These are phyloP conservation scores for Passiflora organensis DNA, from an alignment of 345 rosid species.

Conservation along the genomic window DNA sequence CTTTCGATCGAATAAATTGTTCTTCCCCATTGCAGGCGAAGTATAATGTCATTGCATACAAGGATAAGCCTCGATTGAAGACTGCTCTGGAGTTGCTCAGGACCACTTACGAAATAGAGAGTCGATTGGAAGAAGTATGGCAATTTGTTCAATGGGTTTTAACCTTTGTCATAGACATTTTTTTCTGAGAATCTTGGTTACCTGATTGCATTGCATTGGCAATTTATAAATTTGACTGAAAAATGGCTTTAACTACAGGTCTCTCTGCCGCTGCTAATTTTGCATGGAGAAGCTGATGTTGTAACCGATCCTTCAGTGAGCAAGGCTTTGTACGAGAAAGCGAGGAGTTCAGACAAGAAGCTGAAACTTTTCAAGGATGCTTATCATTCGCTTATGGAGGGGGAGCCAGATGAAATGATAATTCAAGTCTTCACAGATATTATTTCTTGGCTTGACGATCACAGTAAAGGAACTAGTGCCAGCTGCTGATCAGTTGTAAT, in stretches of 20 bases:
- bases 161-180: not conserved
- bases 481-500: not conserved
- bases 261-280: constrained; percentile 66
- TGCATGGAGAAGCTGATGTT: constrained; percentile 80
- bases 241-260: constrained; percentile 35
- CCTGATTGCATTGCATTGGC: too few relatives aligned
- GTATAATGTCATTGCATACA: constrained; percentile 74
- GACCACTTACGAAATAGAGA: constrained; percentile 69
- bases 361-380: constrained; percentile 58
- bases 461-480: constrained; percentile 16
- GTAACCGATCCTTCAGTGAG: constrained; percentile 93
- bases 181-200: too few relatives aligned
- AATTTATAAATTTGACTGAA: too few relatives aligned
- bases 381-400: constrained; percentile 72
- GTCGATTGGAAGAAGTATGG: constrained; percentile 50
- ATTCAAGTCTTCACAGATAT: constrained; percentile 61
- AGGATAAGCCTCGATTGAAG: constrained; percentile 65
- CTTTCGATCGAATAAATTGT: not conserved
- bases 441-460: constrained; percentile 73
- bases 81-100: constrained; percentile 77
- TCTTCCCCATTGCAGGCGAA: constrained; percentile 41
- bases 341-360: constrained; percentile 72
- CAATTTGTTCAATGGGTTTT: not conserved
- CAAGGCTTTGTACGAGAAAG: constrained; percentile 71
- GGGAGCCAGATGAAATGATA: constrained; percentile 83